Evolutionary conservation across 768 basidiomycete species (phyloP), one percentile per base, ranked within the genome.

Genomic region (Pholiota conissans): DNA sequence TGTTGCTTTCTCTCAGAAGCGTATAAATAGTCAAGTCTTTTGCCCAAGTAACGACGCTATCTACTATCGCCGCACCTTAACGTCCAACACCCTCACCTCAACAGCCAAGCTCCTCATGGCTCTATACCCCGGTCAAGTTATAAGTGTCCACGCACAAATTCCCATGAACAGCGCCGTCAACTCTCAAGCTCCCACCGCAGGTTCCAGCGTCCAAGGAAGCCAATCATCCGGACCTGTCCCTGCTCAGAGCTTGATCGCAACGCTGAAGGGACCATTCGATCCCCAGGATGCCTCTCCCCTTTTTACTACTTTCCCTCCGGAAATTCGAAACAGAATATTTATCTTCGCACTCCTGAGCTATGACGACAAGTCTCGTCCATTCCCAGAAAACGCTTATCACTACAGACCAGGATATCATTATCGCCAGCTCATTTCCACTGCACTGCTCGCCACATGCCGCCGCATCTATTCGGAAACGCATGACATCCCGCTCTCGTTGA

Each of bases 401-500:
- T 49, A 34, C 14, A 30, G 56, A 8, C 56, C 56, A 7, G 56
- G 56, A 29, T 61, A 57, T 24, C 47, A 52, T 11, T 57, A 52
- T 39, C 56, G 27, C 16, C 56, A 56, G 9, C 52, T 56, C 28
- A 57, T 55, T 22, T 29, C 49, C 27, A 61, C 60, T 3, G 52
- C 52, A 5, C 20, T 61, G 20, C 45, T 61, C 8, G 52, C 52
- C 24, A 57, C 60, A 13, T 61, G 60, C 37, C 46, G 40, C 8
- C 60, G 52, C 30, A 58, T 58, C 10, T 61, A 57, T 47, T 39
- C 20, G 29, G 60, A 61, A 32, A 55, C 60, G 3, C 60, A 58
- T 26, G 49, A 54, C n/a, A 35, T 57, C n/a, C 52, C 60, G 16
- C 35, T 61, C 14, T 57, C 60, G 5, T 49, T 26, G 18, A 61